Conservation (phyloP, 2,329 filamentous ascomycete species). For the Aspergillus versicolor region DNA sequence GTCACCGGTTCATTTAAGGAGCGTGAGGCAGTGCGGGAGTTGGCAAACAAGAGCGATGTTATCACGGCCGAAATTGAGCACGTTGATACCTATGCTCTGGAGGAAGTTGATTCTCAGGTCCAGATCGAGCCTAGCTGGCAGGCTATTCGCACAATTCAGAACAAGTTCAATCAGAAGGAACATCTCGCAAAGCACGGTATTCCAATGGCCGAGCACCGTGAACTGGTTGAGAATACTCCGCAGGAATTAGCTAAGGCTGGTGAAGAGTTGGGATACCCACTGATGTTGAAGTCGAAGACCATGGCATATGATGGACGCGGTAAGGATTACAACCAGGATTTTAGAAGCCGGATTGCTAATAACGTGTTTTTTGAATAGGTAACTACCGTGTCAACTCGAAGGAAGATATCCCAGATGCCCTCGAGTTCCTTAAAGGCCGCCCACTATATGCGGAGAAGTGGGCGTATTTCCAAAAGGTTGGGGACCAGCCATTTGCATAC, state of each 20-base stretch:
- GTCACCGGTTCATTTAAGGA: conserved; percentile 88
- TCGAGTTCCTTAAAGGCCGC: conserved; percentile 65
- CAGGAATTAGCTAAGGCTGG: conserved; percentile 65
- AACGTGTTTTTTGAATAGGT: conserved; percentile 40
- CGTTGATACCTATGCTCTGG: conserved; percentile 83
- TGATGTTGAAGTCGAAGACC: conserved; percentile 89
- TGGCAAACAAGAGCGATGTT: conserved; percentile 75
- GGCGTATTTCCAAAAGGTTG: conserved; percentile 71
- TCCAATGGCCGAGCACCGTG: conserved; percentile 69
- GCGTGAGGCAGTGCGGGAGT: conserved; percentile 69
- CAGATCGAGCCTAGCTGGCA: conserved; percentile 78
- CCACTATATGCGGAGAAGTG: conserved; percentile 88
- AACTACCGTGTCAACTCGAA: conserved; percentile 65
- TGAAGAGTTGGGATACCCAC: conserved; percentile 70
- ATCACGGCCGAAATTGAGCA: conserved; percentile 96
- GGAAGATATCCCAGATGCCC: conserved; percentile 63
- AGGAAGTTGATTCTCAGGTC: conserved; percentile 71
- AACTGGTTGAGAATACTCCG: conserved; percentile 60
- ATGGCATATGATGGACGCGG: conserved; percentile 90
- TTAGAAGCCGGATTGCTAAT: background rate
- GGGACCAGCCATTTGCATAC: background rate
- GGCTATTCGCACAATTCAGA: conserved; percentile 85
- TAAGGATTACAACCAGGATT: conserved; percentile 37
- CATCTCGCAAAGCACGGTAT: conserved; percentile 69
- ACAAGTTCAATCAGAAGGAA: conserved; percentile 89